Percentiles rank a stretch among this genome's conserved stretches.
Evolutionary conservation across 331 rosid genomes (phyloP).

Genomic region (Pyracantha coccinea): DNA sequence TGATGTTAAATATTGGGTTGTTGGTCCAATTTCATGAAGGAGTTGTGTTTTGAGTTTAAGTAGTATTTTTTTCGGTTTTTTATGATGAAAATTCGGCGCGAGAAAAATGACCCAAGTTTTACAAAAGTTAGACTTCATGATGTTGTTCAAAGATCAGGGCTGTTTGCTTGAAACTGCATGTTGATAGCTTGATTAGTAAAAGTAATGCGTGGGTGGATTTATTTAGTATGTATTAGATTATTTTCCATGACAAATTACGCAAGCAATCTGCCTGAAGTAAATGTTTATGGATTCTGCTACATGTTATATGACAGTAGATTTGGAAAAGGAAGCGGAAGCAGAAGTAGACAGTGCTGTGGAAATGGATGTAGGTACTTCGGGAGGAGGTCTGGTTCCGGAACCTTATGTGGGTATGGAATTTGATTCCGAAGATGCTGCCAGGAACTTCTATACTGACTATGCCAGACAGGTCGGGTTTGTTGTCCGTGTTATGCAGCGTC

Average conservation of each 20-base stretch:
- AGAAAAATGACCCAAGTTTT: not conserved
- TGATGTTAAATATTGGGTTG: not conserved
- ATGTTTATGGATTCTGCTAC: slow-evolving; percentile 14
- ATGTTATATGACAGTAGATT: slow-evolving; percentile 31
- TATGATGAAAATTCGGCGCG: not conserved
- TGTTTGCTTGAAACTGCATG: not conserved
- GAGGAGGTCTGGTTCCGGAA: slow-evolving; percentile 39
- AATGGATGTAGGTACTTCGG: slow-evolving; percentile 28
- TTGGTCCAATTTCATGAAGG: not conserved
- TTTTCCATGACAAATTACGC: not conserved
- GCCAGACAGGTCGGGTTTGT: slow-evolving; percentile 62
- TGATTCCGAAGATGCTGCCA: slow-evolving; percentile 66
- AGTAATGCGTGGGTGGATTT: not conserved
- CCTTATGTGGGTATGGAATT: slow-evolving; percentile 76
- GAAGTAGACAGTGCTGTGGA: slow-evolving; percentile 23
- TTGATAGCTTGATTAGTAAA: not conserved
- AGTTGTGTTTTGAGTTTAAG: not conserved
- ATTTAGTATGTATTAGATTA: not conserved
- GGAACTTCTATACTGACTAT: slow-evolving; percentile 49
- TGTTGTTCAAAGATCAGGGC: not conserved
- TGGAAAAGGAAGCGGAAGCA: slow-evolving; percentile 40
- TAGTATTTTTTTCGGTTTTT: not conserved
- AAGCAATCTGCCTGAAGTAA: not conserved
- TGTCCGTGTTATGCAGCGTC: slow-evolving; percentile 79
- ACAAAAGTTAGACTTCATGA: not conserved